Percentiles rank a stretch among this genome's conserved stretches.
Evolutionary conservation across 2,329 filamentous ascomycete species (phyloP).

Genomic region (Hymenoscyphus albidus): DNA sequence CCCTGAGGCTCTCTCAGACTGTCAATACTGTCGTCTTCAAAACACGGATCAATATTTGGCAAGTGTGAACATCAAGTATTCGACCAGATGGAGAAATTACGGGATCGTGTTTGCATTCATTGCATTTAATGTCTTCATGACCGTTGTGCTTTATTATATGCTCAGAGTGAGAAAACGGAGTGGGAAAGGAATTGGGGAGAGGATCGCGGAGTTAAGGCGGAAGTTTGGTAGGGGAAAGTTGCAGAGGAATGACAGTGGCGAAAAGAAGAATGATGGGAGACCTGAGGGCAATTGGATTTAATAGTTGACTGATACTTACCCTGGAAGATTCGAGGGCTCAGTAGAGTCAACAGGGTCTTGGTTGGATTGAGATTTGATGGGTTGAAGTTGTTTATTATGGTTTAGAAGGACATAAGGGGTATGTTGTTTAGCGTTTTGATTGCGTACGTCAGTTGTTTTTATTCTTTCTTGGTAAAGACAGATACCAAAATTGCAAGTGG

Average conservation of each 20-base stretch:
- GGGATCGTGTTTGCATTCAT: slow-evolving; percentile 59
- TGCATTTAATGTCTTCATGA: slow-evolving; percentile 51
- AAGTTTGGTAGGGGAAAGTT: neutral
- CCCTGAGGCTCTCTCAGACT: slow-evolving; percentile 44
- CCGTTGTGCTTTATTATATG: slow-evolving; percentile 51
- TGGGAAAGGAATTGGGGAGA: neutral
- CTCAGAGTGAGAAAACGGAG: slow-evolving; percentile 35
- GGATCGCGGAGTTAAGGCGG: neutral
- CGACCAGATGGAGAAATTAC: slow-evolving; percentile 64
- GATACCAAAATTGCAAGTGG: too few relatives aligned
- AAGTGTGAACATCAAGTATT: slow-evolving; percentile 48
- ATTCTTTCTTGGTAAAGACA: too few relatives aligned
- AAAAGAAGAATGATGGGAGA: neutral
- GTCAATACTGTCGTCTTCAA: slow-evolving; percentile 57
- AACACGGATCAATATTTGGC: slow-evolving; percentile 50
- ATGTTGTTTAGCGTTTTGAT: too few relatives aligned
- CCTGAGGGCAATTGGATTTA: neutral
- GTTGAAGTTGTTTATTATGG: too few relatives aligned
- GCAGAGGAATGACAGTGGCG: neutral
- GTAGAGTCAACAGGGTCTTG: too few relatives aligned
- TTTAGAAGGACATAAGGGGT: too few relatives aligned
- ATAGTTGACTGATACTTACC: neutral
- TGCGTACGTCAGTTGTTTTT: too few relatives aligned
- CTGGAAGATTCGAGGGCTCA: too few relatives aligned
- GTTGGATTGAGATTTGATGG: too few relatives aligned